Conservation (phyloP, 192 early-diverging fungal species). For the Bifiguratus adelaidae region DNA sequence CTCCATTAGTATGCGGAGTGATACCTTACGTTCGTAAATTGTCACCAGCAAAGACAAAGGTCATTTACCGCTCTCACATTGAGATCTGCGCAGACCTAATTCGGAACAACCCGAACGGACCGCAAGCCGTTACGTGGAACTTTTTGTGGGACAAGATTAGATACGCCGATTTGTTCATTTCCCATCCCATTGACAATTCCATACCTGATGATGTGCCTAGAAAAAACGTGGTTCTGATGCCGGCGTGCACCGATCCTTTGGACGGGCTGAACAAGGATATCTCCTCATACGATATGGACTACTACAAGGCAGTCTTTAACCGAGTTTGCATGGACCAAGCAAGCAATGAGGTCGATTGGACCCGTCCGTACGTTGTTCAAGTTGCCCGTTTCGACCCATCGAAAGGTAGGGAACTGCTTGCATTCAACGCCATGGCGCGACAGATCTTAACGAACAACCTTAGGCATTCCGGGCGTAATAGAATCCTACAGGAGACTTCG, state of each 20-base stretch:
- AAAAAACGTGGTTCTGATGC: conserved; percentile 52
- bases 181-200: conserved; percentile 67
- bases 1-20: conserved; percentile 48
- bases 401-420: conserved; percentile 41
- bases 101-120: conserved; percentile 33
- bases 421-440: neutral
- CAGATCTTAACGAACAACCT: neutral
- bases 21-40: conserved; percentile 67
- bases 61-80: conserved; percentile 80
- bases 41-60: conserved; percentile 46
- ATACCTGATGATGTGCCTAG: conserved; percentile 61
- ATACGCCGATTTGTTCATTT: conserved; percentile 66
- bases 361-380: conserved; percentile 71
- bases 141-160: conserved; percentile 61
- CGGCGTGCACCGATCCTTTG: conserved; percentile 67
- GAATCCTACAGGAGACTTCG: conserved; percentile 59
- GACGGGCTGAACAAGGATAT: conserved; percentile 78
- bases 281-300: conserved; percentile 32
- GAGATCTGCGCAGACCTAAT: conserved; percentile 72
- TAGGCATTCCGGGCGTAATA: conserved; percentile 57
- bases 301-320: conserved; percentile 73
- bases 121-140: conserved; percentile 65
- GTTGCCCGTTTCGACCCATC: conserved; percentile 77
- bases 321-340: conserved; percentile 62
- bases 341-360: conserved; percentile 36